These are phyloP conservation scores for Phytophthora melonis DNA, from an alignment of 352 stramenopile genomes.

Conservation along the genomic window DNA sequence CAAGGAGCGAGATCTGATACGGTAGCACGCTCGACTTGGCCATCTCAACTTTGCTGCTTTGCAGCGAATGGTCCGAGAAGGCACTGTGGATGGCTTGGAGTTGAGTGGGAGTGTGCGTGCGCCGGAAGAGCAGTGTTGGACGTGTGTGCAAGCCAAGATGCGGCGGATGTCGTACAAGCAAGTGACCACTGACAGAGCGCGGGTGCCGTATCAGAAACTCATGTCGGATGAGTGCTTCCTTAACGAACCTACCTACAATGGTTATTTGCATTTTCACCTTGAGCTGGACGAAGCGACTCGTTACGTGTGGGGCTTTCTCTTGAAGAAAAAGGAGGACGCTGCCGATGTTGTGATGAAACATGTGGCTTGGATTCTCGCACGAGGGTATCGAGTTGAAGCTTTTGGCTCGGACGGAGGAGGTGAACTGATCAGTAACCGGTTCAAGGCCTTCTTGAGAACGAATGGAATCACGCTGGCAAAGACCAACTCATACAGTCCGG, in stretches of 20 bases:
- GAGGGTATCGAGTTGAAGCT: neutral
- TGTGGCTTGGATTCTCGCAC: slow-evolving; percentile 10
- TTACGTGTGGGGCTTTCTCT: slow-evolving; percentile 10
- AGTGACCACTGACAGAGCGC: slow-evolving; percentile 8
- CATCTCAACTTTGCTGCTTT: slow-evolving; percentile 1
- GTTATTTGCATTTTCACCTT: slow-evolving; percentile 6
- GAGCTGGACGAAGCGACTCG: slow-evolving; percentile 4
- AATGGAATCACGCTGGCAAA: slow-evolving; percentile 1
- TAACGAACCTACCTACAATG: slow-evolving; percentile 1
- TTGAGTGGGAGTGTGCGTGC: slow-evolving; percentile 1
- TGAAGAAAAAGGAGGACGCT: slow-evolving; percentile 9
- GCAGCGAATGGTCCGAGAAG: neutral
- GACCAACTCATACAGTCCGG: neutral
- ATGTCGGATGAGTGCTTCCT: slow-evolving; percentile 6
- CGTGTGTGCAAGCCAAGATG: slow-evolving; percentile 12
- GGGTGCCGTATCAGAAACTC: neutral
- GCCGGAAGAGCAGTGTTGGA: slow-evolving; percentile 1
- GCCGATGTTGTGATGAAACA: slow-evolving; percentile 6
- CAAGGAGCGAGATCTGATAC: neutral
- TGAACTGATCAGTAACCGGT: neutral
- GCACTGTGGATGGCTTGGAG: neutral
- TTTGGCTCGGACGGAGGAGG: slow-evolving; percentile 11
- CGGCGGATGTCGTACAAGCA: slow-evolving; percentile 3
- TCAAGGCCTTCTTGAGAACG: neutral
- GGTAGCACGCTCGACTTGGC: neutral